A percentile compares a stretch with the other conserved stretches of the same genome.
These are phyloP conservation scores for Bidens hawaiensis DNA, from an alignment of 140 eudicot species.

Conservation along the genomic window DNA sequence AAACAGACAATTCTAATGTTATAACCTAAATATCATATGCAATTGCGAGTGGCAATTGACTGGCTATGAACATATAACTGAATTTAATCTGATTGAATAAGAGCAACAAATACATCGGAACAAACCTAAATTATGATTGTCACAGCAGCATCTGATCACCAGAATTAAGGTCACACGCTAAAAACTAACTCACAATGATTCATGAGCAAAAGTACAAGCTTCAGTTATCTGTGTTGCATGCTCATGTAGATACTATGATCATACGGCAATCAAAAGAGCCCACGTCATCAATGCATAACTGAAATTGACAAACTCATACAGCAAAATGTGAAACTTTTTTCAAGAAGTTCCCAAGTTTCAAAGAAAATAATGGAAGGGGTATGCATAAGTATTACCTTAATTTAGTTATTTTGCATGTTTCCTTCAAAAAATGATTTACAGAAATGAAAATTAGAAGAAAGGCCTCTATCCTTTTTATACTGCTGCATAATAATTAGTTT, in stretches of 20 bases:
- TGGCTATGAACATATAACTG: too few species aligned
- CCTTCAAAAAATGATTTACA: neutral
- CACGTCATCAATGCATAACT: neutral
- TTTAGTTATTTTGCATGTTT: neutral
- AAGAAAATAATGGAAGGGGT: neutral
- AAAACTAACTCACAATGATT: neutral
- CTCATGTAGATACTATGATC: neutral
- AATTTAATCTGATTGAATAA: neutral
- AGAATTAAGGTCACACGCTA: neutral
- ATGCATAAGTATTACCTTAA: slow-evolving; percentile 2
- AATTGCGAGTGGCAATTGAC: neutral
- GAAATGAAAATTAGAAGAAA: too few species aligned
- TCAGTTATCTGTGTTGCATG: slow-evolving; percentile 15
- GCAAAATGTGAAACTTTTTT: neutral
- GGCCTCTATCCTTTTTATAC: neutral
- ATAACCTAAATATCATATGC: slow-evolving; percentile 4
- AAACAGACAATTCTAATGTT: neutral
- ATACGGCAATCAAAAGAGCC: neutral
- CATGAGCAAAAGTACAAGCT: slow-evolving; percentile 8
- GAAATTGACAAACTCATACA: slow-evolving; percentile 2
- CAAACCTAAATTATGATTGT: neutral
- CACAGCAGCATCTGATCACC: neutral
- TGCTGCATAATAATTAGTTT: neutral
- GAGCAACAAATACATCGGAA: neutral
- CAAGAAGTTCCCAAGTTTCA: neutral